Evolutionary conservation across 2,329 filamentous ascomycete species (phyloP), one percentile per base, ranked within the genome.

Genomic region (Chaetothyriales sp.): DNA sequence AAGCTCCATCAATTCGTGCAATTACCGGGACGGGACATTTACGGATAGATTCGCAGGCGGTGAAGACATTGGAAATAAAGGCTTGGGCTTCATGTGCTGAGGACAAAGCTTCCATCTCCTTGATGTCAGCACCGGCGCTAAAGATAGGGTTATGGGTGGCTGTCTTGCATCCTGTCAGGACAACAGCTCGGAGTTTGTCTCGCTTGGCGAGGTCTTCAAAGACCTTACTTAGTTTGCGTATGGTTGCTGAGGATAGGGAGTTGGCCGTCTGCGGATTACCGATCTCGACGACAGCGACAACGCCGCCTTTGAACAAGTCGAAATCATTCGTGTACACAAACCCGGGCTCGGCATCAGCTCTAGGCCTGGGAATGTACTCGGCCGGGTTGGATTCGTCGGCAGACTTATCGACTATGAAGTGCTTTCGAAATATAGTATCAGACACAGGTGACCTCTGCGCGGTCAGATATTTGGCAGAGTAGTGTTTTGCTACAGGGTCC

Each of bases 81-180:
- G 43, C 46, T 9, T 62, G 53, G 1, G 69, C 69, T 8, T 66
- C 59, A 15, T 44, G 54, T 44, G 52, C 63, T 13, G 50, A 56
- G 7, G 56, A 45, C 25, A 65, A 37, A 1, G n/a, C n/a, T 7
- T 55, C 53, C 61, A 65, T 65, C 44, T 95, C 90, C 65, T 95
- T 89, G 51, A 89, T 86, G 68, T 94, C 90, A 63, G 89, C 89
- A 57, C 88, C 94, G 63, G 83, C 85, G 71, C 86, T 92, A 75
- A 94, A 95, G 62, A 89, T 89, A 71, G 88, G 94, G 73, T 87
- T 94, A 55, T 86, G 92, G 66, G 82, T 83, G 65, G 22, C 18
- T 10, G 20, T 9, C 18, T 25, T 18, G 18, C 29, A 18, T 25
- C 46, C 28, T 4, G 46, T 28, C 9, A 47, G 18, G 20, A 47